These are phyloP conservation scores for Thinopyrum elongatum DNA, from an alignment of 176 grass and related monocot species.

Conservation along the genomic window DNA sequence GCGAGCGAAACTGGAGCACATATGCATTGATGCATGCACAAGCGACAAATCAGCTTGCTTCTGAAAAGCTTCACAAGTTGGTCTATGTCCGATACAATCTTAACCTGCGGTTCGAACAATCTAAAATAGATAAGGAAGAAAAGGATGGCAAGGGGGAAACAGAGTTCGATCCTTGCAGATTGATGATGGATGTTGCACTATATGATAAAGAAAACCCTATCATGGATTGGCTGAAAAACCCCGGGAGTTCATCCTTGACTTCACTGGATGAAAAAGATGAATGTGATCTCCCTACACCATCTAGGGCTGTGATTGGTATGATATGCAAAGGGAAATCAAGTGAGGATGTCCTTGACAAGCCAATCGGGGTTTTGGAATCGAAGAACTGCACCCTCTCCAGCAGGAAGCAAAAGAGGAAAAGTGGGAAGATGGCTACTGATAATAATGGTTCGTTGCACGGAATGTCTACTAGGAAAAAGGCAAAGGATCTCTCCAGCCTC, in stretches of 20 bases:
- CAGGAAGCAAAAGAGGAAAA: constrained; percentile 5
- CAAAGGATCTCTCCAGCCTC: background rate
- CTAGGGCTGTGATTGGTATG: background rate
- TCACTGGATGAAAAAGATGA: background rate
- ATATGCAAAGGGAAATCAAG: background rate
- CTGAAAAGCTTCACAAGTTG: constrained; percentile 17
- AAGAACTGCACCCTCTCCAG: background rate
- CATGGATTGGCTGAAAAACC: constrained; percentile 13
- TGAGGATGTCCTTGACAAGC: background rate
- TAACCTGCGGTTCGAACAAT: background rate
- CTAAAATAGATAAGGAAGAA: background rate
- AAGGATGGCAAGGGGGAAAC: background rate
- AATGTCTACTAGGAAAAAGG: constrained; percentile 18
- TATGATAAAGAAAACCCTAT: constrained; percentile 25
- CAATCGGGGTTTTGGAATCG: background rate
- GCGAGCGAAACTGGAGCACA: constrained; percentile 17
- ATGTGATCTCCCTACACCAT: background rate
- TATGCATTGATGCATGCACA: constrained; percentile 21
- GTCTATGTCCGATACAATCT: constrained; percentile 29
- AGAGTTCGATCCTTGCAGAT: background rate
- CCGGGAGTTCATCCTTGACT: background rate
- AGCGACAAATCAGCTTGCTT: background rate
- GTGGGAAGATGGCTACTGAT: background rate
- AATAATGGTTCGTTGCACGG: background rate
- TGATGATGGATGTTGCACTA: constrained; percentile 18